A percentile compares a stretch with the other conserved stretches of the same genome.
phyloP scores from a whole-genome alignment of 2,329 filamentous ascomycete species.

The Fusarium sp. region DNA sequence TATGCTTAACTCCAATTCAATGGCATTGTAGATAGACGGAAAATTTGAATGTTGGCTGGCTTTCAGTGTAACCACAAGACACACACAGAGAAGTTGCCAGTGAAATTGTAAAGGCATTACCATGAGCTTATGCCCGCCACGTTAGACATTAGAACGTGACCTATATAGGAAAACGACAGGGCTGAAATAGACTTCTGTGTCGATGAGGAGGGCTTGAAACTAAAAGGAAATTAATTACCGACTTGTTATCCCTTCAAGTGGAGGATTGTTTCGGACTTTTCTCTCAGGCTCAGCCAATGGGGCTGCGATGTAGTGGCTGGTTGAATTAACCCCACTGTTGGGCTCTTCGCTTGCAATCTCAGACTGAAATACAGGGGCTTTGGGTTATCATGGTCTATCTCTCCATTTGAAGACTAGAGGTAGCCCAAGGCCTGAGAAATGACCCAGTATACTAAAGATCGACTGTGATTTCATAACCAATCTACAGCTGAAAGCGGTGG shows the following conservation, averaged over 20 bases:
- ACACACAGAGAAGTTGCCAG: fast-evolving
- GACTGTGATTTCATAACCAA: fast-evolving
- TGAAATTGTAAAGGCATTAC: background rate
- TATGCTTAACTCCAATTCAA: fast-evolving
- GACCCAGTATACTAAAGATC: background rate
- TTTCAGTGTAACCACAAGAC: background rate
- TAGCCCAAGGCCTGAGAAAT: background rate
- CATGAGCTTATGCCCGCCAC: fast-evolving
- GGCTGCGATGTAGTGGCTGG: background rate
- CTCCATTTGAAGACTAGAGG: background rate
- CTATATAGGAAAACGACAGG: background rate
- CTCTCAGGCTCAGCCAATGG: background rate
- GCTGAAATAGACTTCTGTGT: background rate
- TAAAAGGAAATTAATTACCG: background rate
- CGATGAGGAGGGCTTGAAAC: background rate
- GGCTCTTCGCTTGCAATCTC: background rate
- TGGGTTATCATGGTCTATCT: background rate
- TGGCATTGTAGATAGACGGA: too few species aligned
- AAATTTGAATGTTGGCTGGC: fast-evolving
- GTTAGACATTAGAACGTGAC: fast-evolving
- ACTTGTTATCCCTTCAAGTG: background rate
- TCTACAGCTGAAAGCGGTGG: background rate
- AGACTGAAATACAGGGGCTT: too few species aligned
- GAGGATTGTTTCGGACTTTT: background rate
- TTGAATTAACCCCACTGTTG: background rate